Percentiles rank a stretch among this genome's conserved stretches.
phyloP scores from a whole-genome alignment of 352 stramenopile genomes.

The Pythium grandisporangium region DNA sequence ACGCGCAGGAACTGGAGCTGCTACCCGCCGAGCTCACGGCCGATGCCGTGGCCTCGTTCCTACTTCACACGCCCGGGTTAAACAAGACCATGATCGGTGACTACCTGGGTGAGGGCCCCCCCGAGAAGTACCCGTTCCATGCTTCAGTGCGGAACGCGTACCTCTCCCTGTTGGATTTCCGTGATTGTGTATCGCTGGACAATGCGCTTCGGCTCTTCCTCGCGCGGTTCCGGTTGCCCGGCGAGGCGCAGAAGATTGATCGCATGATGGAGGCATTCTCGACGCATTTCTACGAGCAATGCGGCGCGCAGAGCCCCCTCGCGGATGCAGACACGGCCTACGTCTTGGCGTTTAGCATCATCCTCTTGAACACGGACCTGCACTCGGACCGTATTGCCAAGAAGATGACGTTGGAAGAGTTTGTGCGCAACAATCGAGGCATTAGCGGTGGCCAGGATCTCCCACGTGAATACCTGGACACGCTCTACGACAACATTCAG shows the following conservation, averaged over 20 bases:
- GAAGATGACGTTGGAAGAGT: constrained; percentile 86
- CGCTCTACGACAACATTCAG: constrained; percentile 77
- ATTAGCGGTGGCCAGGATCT: constrained; percentile 80
- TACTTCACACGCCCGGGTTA: constrained; percentile 89
- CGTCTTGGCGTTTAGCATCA: constrained; percentile 97
- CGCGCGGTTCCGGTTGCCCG: constrained; percentile 92
- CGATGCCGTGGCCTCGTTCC: constrained; percentile 86
- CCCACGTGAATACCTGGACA: constrained; percentile 52
- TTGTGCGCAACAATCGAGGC: constrained; percentile 80
- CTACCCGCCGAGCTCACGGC: constrained; percentile 79
- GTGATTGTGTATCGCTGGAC: constrained; percentile 76
- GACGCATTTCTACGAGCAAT: constrained; percentile 85
- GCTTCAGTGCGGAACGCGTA: constrained; percentile 75
- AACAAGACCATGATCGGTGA: constrained; percentile 95
- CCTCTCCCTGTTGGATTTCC: constrained; percentile 94
- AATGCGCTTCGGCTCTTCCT: constrained; percentile 91
- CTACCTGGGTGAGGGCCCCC: constrained; percentile 93
- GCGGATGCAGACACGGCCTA: constrained; percentile 91
- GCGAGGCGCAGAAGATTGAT: constrained; percentile 98
- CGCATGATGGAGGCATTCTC: constrained; percentile 96
- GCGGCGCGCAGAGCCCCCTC: constrained; percentile 40
- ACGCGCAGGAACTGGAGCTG: constrained; percentile 80
- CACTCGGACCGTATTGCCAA: constrained; percentile 89
- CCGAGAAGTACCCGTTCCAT: constrained; percentile 96
- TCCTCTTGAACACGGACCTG: constrained; percentile 99